Evolutionary conservation across 2,329 filamentous ascomycete species (phyloP), one percentile per base, ranked within the genome.

Genomic region (Plectosphaerella plurivora): DNA sequence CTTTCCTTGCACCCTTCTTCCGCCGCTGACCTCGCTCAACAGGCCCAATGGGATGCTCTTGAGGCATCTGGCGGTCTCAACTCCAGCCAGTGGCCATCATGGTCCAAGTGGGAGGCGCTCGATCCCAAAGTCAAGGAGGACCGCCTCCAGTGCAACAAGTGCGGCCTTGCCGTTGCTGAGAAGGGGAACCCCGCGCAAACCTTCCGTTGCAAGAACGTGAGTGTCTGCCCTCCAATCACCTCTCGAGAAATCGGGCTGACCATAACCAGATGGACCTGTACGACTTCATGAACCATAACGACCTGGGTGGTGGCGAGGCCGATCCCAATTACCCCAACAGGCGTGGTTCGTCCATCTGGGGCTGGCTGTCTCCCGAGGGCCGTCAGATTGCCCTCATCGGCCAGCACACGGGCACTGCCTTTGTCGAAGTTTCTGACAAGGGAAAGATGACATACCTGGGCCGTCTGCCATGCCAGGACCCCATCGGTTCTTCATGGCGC

Each of bases 311-410:
- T 44, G 45, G 49, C 35, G 42, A 45, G 50, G 52, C 49, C 11
- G 54, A 56, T 45, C 54, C 54, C 35, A 49, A 33, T n/a, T 56
- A 48, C 52, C 52, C 52, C 45, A 57, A 55, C 53, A 47, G 55
- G 20, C 48, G 51, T 11, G 47, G 47, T 14, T 49, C 47, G 33
- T 49, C 47, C 47, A 41, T 41, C 36, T 49, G 47, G 47, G 53
- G 53, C 18, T 55, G 53, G 53, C 45, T 51, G 25, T 36, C 48
- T 12, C 44, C 53, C n/a, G 16, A 37, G 7, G 77, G 76, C 14
- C 72, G 76, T 4, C 76, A 79, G 58, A 77, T 79, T 47, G 72
- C 68, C n/a, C 69, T 72, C 25, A 67, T 78, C 24, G 76, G 73
- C 5, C 74, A 78, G 55, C 65, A 65, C 18, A 73, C 78, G 49